Base-by-base conservation (phyloP, 1,139 yeast genomes). In the Casaregolazyma lundiana region DNA sequence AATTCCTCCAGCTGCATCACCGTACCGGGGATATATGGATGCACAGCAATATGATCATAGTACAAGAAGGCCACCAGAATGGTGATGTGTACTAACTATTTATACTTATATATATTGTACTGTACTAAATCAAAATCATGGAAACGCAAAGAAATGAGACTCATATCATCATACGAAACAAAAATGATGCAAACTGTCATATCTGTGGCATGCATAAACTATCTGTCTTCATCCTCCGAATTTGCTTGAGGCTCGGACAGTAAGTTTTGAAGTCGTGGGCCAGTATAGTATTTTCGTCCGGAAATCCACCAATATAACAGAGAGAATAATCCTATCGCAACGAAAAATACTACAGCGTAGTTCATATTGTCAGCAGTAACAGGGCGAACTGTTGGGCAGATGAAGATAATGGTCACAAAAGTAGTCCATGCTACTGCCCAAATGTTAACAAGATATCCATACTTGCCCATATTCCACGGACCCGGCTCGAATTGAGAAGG, bases 301-400 rank as follows among this genome's bases (percentile, higher is more conserved):
- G 52, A 39, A 8, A 55, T 44, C 26, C 30, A 42, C 60, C 60
- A 56, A 45, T 56, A 56, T 9, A 49, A 19, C n/a, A 45, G 37
- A 18, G 59, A 47, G 38, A 54, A 52, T 7, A 54, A 24, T 7
- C 45, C 50, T 21, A 54, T 53, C 5, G 84, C 89, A 56, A 78
- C 81, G 60, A 75, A 82, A 20, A 83, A 86, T 30, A 81, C 74
- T 20, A 69, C 74, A 0, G 89, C 84, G 83, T 87, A 83, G 64
- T 82, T 83, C 89, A 83, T 83, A 36, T 57, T 57, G 19, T 72
- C 72, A 7, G 76, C 66, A 6, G 87, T 86, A 73, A 81, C 78
- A 59, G 84, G 79, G 54, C 81, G 70, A 44, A 80, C 73, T 32
- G 87, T 85, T 47, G 80, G 74, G 84, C 82, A 80, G 38, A 80